Evolutionary conservation across 2,329 filamentous ascomycete species (phyloP).

Genomic region (Neodidymelliopsis sp.): DNA sequence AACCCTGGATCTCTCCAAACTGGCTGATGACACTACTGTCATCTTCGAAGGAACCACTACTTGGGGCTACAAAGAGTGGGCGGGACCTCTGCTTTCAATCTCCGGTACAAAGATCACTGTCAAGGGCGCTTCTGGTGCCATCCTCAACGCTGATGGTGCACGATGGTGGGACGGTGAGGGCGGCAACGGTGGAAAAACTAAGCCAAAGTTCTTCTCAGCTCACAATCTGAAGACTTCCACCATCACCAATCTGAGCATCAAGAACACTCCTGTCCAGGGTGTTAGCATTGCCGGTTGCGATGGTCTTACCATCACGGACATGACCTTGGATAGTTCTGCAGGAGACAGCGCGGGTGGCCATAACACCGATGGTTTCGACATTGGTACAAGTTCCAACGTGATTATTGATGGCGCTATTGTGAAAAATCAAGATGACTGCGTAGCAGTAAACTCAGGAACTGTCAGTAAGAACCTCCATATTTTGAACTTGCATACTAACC

Average conservation of each 20-base stretch:
- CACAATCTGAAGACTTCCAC: conserved; percentile 59
- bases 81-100: conserved; percentile 67
- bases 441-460: conserved; percentile 64
- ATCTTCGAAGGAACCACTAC: conserved; percentile 70
- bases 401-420: conserved; percentile 60
- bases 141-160: conserved; percentile 64
- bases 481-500: conserved; percentile 2
- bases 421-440: conserved; percentile 66
- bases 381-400: conserved; percentile 57
- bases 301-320: conserved; percentile 55
- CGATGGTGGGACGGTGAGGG: conserved; percentile 61
- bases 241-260: conserved; percentile 59
- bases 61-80: conserved; percentile 71
- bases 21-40: conserved; percentile 61
- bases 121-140: conserved; percentile 62
- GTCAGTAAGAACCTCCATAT: conserved; percentile 17
- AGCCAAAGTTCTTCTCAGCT: conserved; percentile 62
- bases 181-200: conserved; percentile 53
- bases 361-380: conserved; percentile 67
- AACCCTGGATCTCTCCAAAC: conserved; percentile 64
- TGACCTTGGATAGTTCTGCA: conserved; percentile 65
- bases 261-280: conserved; percentile 63
- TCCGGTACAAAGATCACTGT: conserved; percentile 66
- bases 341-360: conserved; percentile 54
- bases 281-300: conserved; percentile 56